Percentiles rank a stretch among this genome's conserved stretches.
phyloP scores from a whole-genome alignment of 805 yeast species.

The Yarrowia bubula region DNA sequence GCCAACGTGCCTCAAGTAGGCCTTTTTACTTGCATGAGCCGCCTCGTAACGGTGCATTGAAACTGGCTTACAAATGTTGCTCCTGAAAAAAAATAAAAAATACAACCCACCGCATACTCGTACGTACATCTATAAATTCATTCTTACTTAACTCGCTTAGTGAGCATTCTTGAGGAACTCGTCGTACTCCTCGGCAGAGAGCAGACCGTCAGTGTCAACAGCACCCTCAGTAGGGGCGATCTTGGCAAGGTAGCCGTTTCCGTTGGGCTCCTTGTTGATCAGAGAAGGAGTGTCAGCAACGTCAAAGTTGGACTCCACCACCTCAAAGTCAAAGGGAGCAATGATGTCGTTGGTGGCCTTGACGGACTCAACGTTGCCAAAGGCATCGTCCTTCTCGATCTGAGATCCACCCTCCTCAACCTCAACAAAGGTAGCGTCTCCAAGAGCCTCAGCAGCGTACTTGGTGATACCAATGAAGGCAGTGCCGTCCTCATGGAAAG shows the following conservation, averaged over 20 bases:
- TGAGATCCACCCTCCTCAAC: slow-evolving; percentile 69
- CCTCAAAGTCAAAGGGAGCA: slow-evolving; percentile 77
- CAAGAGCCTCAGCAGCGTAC: slow-evolving; percentile 94
- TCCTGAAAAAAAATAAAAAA: background rate
- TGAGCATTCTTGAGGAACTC: slow-evolving; percentile 34
- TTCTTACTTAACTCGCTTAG: background rate
- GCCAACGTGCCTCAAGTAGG: slow-evolving; percentile 2
- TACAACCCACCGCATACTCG: background rate
- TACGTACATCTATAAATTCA: background rate
- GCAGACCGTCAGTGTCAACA: slow-evolving; percentile 35
- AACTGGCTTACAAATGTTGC: slow-evolving; percentile 10
- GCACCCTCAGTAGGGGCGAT: slow-evolving; percentile 52
- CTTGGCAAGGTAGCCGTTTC: slow-evolving; percentile 90
- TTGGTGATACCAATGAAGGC: slow-evolving; percentile 88
- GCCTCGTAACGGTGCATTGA: background rate
- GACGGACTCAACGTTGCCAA: slow-evolving; percentile 93
- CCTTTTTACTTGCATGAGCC: background rate
- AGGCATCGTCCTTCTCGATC: slow-evolving; percentile 69
- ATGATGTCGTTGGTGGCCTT: slow-evolving; percentile 92
- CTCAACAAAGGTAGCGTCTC: slow-evolving; percentile 94
- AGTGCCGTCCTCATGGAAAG: slow-evolving; percentile 75
- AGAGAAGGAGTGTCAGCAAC: slow-evolving; percentile 71
- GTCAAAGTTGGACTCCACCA: slow-evolving; percentile 65
- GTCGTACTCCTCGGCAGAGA: slow-evolving; percentile 39
- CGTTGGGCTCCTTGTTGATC: slow-evolving; percentile 86